Conservation (phyloP, 2,329 filamentous ascomycete species). For the Exophiala lecanii-corni region DNA sequence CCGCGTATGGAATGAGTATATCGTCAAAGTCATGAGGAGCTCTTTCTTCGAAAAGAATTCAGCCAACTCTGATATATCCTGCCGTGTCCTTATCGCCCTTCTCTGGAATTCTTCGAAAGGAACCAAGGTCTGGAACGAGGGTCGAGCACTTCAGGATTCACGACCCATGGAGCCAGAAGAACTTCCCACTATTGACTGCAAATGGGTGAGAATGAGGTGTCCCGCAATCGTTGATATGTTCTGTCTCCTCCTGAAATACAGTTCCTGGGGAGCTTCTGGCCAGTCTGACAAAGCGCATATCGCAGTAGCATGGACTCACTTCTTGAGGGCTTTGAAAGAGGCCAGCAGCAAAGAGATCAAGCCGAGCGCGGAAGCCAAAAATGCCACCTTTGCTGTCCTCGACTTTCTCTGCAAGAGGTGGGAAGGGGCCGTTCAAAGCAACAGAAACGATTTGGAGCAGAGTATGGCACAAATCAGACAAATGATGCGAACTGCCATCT, state of each 20-base stretch:
- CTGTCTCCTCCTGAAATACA: slow-evolving; percentile 49
- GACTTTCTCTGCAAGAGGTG: slow-evolving; percentile 67
- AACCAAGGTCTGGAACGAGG: slow-evolving; percentile 66
- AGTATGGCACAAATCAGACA: slow-evolving; percentile 48
- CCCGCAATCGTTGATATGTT: slow-evolving; percentile 60
- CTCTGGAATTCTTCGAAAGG: slow-evolving; percentile 42
- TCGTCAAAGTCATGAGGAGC: slow-evolving; percentile 60
- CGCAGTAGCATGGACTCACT: slow-evolving; percentile 57
- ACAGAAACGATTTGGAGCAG: slow-evolving; percentile 36
- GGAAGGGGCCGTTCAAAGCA: slow-evolving; percentile 47
- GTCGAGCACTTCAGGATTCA: slow-evolving; percentile 60
- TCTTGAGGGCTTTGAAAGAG: slow-evolving; percentile 57
- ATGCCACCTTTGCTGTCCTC: slow-evolving; percentile 69
- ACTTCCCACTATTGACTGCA: slow-evolving; percentile 75
- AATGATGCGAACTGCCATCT: slow-evolving; percentile 48
- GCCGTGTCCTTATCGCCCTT: slow-evolving; percentile 68
- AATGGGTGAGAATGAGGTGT: slow-evolving; percentile 77
- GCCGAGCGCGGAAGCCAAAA: slow-evolving; percentile 74
- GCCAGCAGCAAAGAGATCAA: slow-evolving; percentile 80
- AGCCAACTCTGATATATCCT: slow-evolving; percentile 55
- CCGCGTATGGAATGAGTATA: slow-evolving; percentile 70
- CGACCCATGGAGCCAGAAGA: slow-evolving; percentile 62
- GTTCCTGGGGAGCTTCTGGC: slow-evolving; percentile 40
- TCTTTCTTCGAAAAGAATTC: slow-evolving; percentile 47
- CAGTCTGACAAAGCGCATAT: slow-evolving; percentile 43